Conservation (phyloP, 2,329 filamentous ascomycete genomes). For the Elsinoe perseae region DNA sequence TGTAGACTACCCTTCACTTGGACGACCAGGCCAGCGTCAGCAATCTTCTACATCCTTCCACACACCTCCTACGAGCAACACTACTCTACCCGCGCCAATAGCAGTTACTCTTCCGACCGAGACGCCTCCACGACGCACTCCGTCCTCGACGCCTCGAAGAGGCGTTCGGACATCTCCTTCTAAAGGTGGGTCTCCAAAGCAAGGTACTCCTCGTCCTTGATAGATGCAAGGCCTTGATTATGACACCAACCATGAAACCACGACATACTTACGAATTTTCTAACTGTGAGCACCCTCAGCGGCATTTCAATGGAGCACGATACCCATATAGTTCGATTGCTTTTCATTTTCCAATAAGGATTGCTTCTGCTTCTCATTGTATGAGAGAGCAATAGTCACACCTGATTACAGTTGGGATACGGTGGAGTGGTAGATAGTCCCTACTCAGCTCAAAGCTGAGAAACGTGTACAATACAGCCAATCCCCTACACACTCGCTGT, state of each 20-base stretch:
- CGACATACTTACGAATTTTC: background rate
- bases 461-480: background rate
- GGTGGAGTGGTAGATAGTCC: background rate
- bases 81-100: background rate
- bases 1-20: background rate
- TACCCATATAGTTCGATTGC: slow-evolving; percentile 4
- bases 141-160: background rate
- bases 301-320: slow-evolving; percentile 4
- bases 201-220: background rate
- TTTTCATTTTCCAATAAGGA: background rate
- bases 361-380: background rate
- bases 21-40: background rate
- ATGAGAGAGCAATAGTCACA: background rate
- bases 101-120: background rate
- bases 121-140: background rate
- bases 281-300: background rate
- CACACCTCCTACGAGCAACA: background rate
- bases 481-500: background rate
- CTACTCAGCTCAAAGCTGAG: background rate
- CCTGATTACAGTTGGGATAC: background rate
- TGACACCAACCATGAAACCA: background rate
- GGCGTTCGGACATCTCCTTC: background rate
- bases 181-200: background rate
- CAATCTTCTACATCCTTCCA: background rate
- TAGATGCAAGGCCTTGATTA: background rate